Conservation (phyloP, 148 eudicot species). For the Rhododendron kiyosumense region DNA sequence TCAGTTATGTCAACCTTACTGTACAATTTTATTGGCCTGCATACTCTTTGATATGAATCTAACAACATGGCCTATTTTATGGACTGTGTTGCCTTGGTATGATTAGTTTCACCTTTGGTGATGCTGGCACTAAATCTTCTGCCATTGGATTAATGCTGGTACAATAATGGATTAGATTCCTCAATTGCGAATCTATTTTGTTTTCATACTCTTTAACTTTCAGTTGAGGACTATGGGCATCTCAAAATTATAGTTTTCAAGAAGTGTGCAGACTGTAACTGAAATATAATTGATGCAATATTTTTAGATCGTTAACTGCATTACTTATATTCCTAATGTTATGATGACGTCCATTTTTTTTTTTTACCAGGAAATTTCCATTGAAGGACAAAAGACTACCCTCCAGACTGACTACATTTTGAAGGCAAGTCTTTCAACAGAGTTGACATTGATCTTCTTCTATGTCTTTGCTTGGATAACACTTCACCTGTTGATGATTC, state of each 20-base stretch:
- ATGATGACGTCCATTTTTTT: not conserved
- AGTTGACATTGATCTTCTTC: not conserved
- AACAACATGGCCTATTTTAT: too few species aligned
- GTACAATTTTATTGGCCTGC: too few species aligned
- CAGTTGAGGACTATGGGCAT: not conserved
- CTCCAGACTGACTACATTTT: constrained; percentile 81
- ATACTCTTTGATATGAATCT: too few species aligned
- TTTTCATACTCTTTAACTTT: too few species aligned
- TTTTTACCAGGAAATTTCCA: constrained; percentile 55
- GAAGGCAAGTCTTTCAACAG: constrained; percentile 40
- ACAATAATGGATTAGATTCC: too few species aligned
- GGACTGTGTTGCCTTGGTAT: too few species aligned
- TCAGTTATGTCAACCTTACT: not conserved
- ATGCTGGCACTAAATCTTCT: not conserved
- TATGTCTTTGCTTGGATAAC: not conserved
- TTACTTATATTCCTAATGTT: not conserved
- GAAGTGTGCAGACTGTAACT: not conserved
- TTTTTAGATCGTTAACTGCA: not conserved
- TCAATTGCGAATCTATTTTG: too few species aligned
- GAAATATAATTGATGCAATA: not conserved
- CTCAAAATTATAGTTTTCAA: not conserved
- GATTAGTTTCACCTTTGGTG: too few species aligned
- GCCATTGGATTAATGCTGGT: not conserved
- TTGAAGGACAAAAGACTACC: constrained; percentile 58
- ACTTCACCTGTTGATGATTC: not conserved